phyloP scores from a whole-genome alignment of 345 rosid genomes.

The Camelina neglecta region DNA sequence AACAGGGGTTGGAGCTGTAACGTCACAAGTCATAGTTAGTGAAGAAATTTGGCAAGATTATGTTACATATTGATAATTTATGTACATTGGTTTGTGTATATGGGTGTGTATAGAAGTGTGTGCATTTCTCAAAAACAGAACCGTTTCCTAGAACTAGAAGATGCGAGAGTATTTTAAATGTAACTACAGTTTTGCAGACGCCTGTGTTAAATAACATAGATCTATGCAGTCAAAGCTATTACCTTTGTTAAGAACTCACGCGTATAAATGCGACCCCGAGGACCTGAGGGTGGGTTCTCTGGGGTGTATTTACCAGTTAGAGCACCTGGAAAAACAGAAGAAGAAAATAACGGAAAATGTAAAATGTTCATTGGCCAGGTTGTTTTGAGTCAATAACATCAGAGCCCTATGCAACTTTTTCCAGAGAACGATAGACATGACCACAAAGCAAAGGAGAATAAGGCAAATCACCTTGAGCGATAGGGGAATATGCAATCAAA shows the following conservation, averaged over 20 bases:
- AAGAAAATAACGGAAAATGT: neutral
- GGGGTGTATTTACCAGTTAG: constrained; percentile 96
- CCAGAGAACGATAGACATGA: constrained; percentile 10
- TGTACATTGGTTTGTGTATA: neutral
- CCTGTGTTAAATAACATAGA: neutral
- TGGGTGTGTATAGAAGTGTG: constrained; percentile 6
- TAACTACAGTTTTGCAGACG: neutral
- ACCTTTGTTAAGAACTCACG: constrained; percentile 74
- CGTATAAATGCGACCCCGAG: constrained; percentile 80
- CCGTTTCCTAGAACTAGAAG: constrained; percentile 15
- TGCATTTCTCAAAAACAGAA: constrained; percentile 7
- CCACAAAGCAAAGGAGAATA: constrained; percentile 19
- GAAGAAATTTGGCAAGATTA: constrained; percentile 14
- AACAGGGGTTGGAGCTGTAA: constrained; percentile 86
- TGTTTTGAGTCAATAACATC: neutral
- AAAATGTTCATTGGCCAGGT: neutral
- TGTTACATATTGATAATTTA: neutral
- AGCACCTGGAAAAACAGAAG: constrained; percentile 56
- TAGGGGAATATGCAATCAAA: constrained; percentile 90
- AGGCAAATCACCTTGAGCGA: constrained; percentile 79
- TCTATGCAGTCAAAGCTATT: constrained; percentile 28
- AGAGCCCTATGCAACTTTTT: constrained; percentile 5
- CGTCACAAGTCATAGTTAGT: constrained; percentile 33
- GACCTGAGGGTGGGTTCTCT: constrained; percentile 84
- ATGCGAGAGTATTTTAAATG: neutral